Conservation (phyloP, 2,329 filamentous ascomycete genomes). For the Tolypocladium amazonense region DNA sequence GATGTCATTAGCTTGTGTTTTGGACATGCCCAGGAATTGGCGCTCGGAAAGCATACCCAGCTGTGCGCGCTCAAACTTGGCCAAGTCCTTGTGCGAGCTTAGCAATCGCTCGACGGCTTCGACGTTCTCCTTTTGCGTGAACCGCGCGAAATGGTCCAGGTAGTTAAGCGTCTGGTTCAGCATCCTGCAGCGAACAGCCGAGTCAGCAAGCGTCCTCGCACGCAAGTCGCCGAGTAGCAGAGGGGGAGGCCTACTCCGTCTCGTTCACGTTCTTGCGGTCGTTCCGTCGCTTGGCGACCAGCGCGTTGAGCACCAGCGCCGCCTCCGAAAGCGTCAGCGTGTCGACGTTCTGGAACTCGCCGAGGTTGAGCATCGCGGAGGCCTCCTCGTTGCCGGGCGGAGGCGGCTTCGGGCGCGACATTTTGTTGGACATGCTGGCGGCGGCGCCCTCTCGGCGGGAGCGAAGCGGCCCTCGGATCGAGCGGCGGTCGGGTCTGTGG, state of each 20-base stretch:
- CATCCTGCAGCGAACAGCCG: constrained; percentile 39
- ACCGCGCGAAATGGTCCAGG: constrained; percentile 86
- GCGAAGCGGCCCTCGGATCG: background rate
- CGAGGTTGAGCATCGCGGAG: constrained; percentile 67
- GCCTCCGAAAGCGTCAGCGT: constrained; percentile 90
- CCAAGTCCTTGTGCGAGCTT: constrained; percentile 66
- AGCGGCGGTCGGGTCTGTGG: background rate
- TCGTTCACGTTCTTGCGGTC: constrained; percentile 75
- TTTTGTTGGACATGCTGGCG: constrained; percentile 26
- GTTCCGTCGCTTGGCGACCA: constrained; percentile 69
- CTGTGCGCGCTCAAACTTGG: constrained; percentile 88
- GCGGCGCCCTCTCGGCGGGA: background rate
- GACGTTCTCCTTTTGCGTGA: constrained; percentile 90
- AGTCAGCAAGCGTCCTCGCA: background rate
- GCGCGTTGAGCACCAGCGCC: constrained; percentile 80
- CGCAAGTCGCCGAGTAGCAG: background rate
- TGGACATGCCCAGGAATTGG: background rate
- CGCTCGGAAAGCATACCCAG: constrained; percentile 49
- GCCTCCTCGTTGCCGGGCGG: constrained; percentile 81
- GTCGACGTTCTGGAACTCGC: constrained; percentile 87
- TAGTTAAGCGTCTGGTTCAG: constrained; percentile 85
- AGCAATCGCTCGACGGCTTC: constrained; percentile 87
- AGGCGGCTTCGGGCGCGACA: constrained; percentile 57
- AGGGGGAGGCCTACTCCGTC: constrained; percentile 50
- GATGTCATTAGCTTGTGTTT: background rate